phyloP scores from a whole-genome alignment of 169 alveolate species.

The Eimeria necatrix region DNA sequence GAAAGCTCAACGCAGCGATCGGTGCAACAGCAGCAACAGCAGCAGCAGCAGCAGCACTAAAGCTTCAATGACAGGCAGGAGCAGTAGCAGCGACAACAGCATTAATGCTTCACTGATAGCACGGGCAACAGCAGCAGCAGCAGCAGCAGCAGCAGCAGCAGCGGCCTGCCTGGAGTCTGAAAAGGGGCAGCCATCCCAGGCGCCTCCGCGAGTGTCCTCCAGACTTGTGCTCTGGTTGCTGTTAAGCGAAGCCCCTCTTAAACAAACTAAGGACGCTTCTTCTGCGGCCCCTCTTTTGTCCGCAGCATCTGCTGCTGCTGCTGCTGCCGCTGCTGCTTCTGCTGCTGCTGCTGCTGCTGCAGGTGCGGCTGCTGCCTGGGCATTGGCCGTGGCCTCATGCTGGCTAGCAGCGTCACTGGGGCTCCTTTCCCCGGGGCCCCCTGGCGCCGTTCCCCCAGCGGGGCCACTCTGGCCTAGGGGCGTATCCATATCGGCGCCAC shows the following conservation, averaged over 20 bases:
- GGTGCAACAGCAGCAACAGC: not conserved
- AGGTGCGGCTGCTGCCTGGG: too few species aligned
- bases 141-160: constrained; percentile 23
- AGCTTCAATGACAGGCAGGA: not conserved
- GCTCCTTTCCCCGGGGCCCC: too few species aligned
- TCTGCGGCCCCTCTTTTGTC: not conserved
- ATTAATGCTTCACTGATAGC: not conserved
- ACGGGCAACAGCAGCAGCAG: not conserved
- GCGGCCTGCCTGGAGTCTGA: not conserved
- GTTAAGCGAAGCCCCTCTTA: not conserved
- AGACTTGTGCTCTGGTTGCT: not conserved
- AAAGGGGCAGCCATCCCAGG: constrained; percentile 32
- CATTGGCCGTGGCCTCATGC: too few species aligned
- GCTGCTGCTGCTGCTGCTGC: too few species aligned
- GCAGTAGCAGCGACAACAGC: not conserved
- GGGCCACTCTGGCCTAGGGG: too few species aligned
- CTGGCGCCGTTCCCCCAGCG: too few species aligned
- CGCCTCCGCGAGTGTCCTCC: not conserved
- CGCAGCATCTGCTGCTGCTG: not conserved
- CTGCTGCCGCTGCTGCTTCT: not conserved
- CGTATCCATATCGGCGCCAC: too few species aligned
- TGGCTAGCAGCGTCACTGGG: too few species aligned
- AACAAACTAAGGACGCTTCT: not conserved
- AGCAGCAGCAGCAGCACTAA: not conserved
- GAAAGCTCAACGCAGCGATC: too few species aligned